Evolutionary conservation across 495 filamentous ascomycete species (phyloP), one percentile per base, ranked within the genome.

Genomic region (Penicillium silybi): DNA sequence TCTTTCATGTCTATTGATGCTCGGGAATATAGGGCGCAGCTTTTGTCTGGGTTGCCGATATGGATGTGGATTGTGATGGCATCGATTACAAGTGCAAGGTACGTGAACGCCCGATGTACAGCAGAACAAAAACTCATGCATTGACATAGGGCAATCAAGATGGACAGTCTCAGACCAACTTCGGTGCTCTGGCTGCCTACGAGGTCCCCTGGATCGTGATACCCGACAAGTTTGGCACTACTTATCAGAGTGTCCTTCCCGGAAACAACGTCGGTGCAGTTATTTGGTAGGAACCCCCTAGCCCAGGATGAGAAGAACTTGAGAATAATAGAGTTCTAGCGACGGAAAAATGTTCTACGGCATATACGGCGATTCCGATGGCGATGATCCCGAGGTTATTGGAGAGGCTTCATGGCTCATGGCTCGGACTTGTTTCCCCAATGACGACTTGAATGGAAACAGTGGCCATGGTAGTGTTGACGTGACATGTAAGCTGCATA

Each of bases 11-110:
- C 1, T 1, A 10, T 18, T 46, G 17, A 46, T n/a, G 2, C 1
- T 9, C 11, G 26, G 8, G 17, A 9, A 3, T 8, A 19, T 32
- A 73, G 70, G 70, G 66, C 6, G 61, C 70, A 3, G 68, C 70
- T 9, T 62, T 65, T 41, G 62, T 65, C 27, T 73, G 58, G 58
- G 44, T 68, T 0, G 68, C 70, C 0, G 68, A 73, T 37, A 73
- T 73, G 70, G 68, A 73, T 48, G 66, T 71, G 0, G 70, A 73
- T 49, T 73, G 70, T 26, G 70, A 73, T 45, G 70, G 70, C 3
- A 50, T 70, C 4, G 60, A 71, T 41, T 63, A 63, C 27, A 46
- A 56, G 20, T 73, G 70, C 56, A 55, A 57, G 53, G 69, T 67
- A 51, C 43, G 11, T 35, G 7, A 11, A 11, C 13, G 3, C 8